Percentiles rank a stretch among this genome's conserved stretches.
Evolutionary conservation across 2,329 filamentous ascomycete species (phyloP).

Genomic region (Fusarium decemcellulare): DNA sequence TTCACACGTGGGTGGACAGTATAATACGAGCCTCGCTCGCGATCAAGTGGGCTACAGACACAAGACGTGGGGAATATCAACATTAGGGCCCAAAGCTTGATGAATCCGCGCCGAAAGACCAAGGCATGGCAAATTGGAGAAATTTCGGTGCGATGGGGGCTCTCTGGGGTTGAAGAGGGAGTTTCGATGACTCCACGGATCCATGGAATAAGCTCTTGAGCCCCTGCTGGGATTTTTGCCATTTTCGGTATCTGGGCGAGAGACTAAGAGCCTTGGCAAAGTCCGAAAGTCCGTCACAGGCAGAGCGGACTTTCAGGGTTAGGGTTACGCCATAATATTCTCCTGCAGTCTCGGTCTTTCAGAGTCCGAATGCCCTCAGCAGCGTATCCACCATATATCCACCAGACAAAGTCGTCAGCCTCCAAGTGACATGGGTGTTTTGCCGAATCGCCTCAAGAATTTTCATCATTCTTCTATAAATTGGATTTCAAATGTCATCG

Average conservation of each 20-base stretch:
- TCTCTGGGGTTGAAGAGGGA: conserved; percentile 13
- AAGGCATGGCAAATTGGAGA: conserved; percentile 3
- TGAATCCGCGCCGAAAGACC: conserved; percentile 12
- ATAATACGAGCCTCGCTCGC: background rate
- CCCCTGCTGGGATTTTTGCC: conserved; percentile 2
- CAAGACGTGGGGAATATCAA: background rate
- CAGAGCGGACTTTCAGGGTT: conserved; percentile 19
- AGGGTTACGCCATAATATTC: conserved; percentile 13
- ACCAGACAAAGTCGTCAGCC: background rate
- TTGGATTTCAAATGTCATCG: background rate
- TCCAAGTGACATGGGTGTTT: conserved; percentile 10
- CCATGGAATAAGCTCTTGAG: background rate
- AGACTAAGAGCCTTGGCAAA: conserved; percentile 14
- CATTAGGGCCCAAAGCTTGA: background rate
- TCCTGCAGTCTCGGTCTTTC: conserved; percentile 32
- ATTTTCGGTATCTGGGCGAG: conserved; percentile 19
- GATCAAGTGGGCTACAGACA: conserved; percentile 1
- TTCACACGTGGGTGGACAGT: conserved; percentile 13
- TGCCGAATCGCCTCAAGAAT: conserved; percentile 1
- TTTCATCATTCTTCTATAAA: background rate
- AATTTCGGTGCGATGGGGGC: background rate
- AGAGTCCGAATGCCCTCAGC: conserved; percentile 41
- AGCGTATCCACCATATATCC: conserved; percentile 34
- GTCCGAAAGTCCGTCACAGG: conserved; percentile 13
- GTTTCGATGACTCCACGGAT: conserved; percentile 12